Evolutionary conservation across 2,329 filamentous ascomycete genomes (phyloP).

Genomic region (Fusarium haematococcum): DNA sequence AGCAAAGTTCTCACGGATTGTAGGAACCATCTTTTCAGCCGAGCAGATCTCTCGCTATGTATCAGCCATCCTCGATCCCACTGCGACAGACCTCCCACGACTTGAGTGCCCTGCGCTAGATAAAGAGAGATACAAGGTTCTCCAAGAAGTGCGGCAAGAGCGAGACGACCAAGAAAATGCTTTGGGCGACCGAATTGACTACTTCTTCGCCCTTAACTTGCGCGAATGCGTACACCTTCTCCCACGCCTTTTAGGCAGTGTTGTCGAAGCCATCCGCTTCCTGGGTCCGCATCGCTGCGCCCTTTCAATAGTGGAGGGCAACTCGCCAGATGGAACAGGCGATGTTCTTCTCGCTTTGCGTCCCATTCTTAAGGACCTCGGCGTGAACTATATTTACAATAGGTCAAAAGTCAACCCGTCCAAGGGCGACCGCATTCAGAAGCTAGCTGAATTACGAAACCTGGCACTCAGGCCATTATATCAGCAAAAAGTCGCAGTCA

Average conservation of each 20-base stretch:
- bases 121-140: constrained; percentile 35
- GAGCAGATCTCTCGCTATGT: constrained; percentile 10
- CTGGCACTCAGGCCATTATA: constrained; percentile 62
- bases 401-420: constrained; percentile 58
- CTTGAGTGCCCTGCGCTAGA: constrained; percentile 47
- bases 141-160: constrained; percentile 23
- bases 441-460: constrained; percentile 64
- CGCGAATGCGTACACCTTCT: constrained; percentile 58
- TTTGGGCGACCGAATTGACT: constrained; percentile 41
- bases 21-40: not conserved
- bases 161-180: not conserved
- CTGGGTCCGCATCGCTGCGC: constrained; percentile 63
- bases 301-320: constrained; percentile 67
- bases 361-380: constrained; percentile 52
- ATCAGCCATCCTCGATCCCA: constrained; percentile 45
- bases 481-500: constrained; percentile 39
- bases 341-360: constrained; percentile 60
- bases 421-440: constrained; percentile 56
- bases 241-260: constrained; percentile 62
- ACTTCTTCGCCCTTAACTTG: constrained; percentile 67
- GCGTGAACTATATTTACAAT: constrained; percentile 56
- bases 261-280: constrained; percentile 62
- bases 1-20: not conserved
- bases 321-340: constrained; percentile 65
- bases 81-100: constrained; percentile 34